Evolutionary conservation across 768 basidiomycete species (phyloP).

Genomic region (Suillus clintonianus): DNA sequence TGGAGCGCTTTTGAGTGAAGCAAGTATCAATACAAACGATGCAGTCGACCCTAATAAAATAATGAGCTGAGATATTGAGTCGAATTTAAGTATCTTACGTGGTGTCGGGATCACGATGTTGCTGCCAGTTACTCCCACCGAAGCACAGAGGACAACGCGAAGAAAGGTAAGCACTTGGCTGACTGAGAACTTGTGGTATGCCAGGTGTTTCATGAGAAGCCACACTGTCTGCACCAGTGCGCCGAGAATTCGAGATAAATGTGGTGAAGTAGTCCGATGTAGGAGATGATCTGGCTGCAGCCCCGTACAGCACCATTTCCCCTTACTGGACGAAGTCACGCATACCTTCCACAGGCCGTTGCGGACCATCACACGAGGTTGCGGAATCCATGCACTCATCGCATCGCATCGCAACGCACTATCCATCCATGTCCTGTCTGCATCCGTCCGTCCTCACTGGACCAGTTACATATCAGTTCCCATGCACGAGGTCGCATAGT

Average conservation of each 20-base stretch:
- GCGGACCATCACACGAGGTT: too few species aligned
- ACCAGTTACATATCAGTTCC: too few species aligned
- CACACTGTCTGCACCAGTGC: not conserved
- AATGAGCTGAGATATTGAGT: not conserved
- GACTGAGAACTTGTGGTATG: not conserved
- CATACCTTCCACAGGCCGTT: too few species aligned
- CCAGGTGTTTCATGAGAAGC: not conserved
- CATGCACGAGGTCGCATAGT: too few species aligned
- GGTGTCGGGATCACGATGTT: not conserved
- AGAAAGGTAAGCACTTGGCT: slow-evolving; percentile 20
- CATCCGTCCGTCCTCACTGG: too few species aligned
- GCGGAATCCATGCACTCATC: too few species aligned
- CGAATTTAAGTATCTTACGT: not conserved
- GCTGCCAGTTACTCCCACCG: slow-evolving; percentile 15
- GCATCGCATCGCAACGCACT: too few species aligned
- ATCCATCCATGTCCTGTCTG: too few species aligned
- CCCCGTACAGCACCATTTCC: too few species aligned
- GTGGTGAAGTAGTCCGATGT: not conserved
- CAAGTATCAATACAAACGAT: slow-evolving; percentile 33
- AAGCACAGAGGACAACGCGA: slow-evolving; percentile 30
- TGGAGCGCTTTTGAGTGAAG: slow-evolving; percentile 33
- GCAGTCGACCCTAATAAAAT: not conserved
- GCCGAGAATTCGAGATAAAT: not conserved
- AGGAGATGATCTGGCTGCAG: too few species aligned
- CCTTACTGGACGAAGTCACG: too few species aligned